Percentiles rank a stretch among this genome's conserved stretches.
Conservation (phyloP, 352 stramenopile species). For the Paralagenidium karlingii region DNA sequence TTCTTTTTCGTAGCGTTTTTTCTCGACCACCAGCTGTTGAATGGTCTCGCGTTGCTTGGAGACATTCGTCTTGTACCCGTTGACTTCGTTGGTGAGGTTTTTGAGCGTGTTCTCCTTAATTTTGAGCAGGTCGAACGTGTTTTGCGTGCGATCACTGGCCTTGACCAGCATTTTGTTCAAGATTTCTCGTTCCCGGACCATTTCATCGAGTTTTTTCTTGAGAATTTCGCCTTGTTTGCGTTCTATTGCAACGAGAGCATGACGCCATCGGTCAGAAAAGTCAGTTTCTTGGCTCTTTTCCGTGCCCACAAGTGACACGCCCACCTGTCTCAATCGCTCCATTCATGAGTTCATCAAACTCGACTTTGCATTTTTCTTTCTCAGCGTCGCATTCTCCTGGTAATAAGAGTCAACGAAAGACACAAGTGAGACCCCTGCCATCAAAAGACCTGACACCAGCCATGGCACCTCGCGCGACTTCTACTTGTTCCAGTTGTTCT, state of each 20-base stretch:
- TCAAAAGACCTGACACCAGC: constrained; percentile 16
- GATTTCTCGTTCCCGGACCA: constrained; percentile 63
- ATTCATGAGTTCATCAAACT: constrained; percentile 58
- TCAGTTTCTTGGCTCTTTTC: constrained; percentile 1
- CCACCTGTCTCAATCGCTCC: no score
- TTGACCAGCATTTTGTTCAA: constrained; percentile 83
- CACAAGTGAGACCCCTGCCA: constrained; percentile 9
- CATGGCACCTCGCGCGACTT: no score
- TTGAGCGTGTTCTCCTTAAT: constrained; percentile 86
- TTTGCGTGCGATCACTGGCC: constrained; percentile 61
- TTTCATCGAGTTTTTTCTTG: constrained; percentile 70
- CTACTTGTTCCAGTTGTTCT: constrained; percentile 59
- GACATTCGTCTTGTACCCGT: constrained; percentile 66
- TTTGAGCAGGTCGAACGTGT: constrained; percentile 84
- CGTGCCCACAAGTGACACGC: no score
- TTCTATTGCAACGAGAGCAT: constrained; percentile 42
- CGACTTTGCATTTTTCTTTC: constrained; percentile 43
- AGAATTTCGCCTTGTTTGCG: constrained; percentile 60
- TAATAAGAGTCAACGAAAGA: constrained; percentile 31
- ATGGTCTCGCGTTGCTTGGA: constrained; percentile 71
- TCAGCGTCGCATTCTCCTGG: constrained; percentile 41
- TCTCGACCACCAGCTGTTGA: constrained; percentile 71
- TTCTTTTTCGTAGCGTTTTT: constrained; percentile 84
- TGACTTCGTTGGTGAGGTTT: constrained; percentile 86
- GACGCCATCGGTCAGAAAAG: constrained; percentile 3